phyloP scores from a whole-genome alignment of 106 monocot species.

The Dendrobium huoshanense region DNA sequence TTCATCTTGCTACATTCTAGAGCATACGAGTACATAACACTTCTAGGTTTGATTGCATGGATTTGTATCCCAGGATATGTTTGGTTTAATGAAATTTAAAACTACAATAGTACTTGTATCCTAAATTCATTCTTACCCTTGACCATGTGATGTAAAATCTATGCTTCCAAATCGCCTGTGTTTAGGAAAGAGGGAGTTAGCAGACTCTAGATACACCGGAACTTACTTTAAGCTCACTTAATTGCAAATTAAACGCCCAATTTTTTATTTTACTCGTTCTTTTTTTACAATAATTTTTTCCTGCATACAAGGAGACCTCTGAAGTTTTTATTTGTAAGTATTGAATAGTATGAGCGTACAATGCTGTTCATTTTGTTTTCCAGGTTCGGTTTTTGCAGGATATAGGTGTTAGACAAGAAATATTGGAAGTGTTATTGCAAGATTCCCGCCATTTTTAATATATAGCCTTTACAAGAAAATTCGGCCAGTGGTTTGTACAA shows the following conservation, averaged over 20 bases:
- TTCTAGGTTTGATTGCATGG: not conserved
- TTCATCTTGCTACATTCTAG: not conserved
- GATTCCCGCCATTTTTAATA: slow-evolving; percentile 77
- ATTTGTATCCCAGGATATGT: not conserved
- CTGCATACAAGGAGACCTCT: not conserved
- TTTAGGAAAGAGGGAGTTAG: not conserved
- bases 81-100: not conserved
- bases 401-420: slow-evolving; percentile 76
- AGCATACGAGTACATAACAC: not conserved
- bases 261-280: not conserved
- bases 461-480: slow-evolving; percentile 97
- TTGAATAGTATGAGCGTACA: slow-evolving; percentile 4
- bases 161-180: not conserved
- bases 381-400: slow-evolving; percentile 89
- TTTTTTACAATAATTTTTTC: not conserved
- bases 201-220: not conserved
- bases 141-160: not conserved
- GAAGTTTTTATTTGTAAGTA: not conserved
- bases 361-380: slow-evolving; percentile 10
- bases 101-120: not conserved
- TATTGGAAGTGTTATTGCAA: slow-evolving; percentile 63
- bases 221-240: not conserved
- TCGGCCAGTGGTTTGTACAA: slow-evolving; percentile 74
- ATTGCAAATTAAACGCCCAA: not conserved
- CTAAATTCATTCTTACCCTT: not conserved